Percentiles rank a stretch among this genome's conserved stretches.
Conservation (phyloP, 805 yeast genomes). For the Teunomyces barrocoloradensis region DNA sequence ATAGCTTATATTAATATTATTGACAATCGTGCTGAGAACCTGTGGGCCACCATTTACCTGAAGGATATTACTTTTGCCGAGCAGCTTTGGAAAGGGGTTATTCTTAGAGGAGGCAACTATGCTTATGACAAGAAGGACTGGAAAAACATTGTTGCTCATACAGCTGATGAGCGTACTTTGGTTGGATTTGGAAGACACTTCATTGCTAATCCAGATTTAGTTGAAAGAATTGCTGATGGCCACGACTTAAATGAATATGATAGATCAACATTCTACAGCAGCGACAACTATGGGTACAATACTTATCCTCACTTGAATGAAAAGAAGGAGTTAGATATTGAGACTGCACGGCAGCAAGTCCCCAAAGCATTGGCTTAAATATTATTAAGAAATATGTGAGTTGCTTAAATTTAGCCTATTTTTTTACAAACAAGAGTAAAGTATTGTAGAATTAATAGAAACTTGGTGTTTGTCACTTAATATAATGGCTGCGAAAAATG, state of each 20-base stretch:
- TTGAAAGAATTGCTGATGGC: slow-evolving; percentile 40
- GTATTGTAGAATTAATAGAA: not conserved
- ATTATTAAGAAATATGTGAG: not conserved
- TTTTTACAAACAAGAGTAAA: not conserved
- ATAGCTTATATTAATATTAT: slow-evolving; percentile 35
- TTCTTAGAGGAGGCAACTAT: slow-evolving; percentile 24
- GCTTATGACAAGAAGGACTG: slow-evolving; percentile 23
- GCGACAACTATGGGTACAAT: slow-evolving; percentile 23
- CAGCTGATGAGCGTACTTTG: slow-evolving; percentile 19
- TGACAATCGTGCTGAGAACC: slow-evolving; percentile 27
- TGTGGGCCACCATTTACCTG: slow-evolving; percentile 10
- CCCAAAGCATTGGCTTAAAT: not conserved
- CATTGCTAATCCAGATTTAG: slow-evolving; percentile 57
- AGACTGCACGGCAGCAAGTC: not conserved
- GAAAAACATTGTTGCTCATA: slow-evolving; percentile 7
- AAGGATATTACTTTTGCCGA: slow-evolving; percentile 17
- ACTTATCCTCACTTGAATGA: slow-evolving; percentile 5
- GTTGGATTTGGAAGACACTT: slow-evolving; percentile 48
- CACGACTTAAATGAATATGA: slow-evolving; percentile 43
- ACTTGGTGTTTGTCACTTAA: not conserved
- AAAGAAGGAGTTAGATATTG: not conserved
- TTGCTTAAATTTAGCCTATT: not conserved
- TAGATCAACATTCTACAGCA: slow-evolving; percentile 46
- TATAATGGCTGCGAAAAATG: not conserved
- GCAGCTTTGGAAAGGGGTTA: slow-evolving; percentile 33